Evolutionary conservation across 1,284 basidiomycete species (phyloP).

Genomic region (Testicularia cyperi): DNA sequence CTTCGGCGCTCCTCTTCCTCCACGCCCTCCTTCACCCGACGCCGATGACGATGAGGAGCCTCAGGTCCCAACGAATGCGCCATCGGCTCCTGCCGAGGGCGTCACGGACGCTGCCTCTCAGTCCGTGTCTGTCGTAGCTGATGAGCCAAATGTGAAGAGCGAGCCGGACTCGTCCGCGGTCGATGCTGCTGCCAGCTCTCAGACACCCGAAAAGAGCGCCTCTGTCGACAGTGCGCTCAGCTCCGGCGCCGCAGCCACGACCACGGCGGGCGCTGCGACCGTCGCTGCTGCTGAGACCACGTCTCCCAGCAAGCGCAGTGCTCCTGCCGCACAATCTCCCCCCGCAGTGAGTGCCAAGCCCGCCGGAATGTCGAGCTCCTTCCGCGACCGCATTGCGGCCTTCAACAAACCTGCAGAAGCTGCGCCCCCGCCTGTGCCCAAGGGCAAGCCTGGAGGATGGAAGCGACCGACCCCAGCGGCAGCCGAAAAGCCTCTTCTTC

Average conservation of each 20-base stretch:
- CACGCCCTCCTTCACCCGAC: constrained; percentile 23
- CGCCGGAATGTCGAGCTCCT: constrained; percentile 42
- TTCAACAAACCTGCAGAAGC: constrained; percentile 55
- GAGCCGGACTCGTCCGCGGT: no score
- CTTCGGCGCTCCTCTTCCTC: constrained; percentile 32
- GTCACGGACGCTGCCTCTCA: background rate
- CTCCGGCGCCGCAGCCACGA: no score
- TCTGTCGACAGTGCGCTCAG: no score
- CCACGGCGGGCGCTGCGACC: no score
- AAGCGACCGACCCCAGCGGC: constrained; percentile 44
- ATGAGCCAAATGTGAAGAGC: no score
- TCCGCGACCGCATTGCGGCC: constrained; percentile 56
- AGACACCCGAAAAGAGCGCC: no score
- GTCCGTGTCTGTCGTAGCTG: no score
- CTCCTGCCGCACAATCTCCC: constrained; percentile 17
- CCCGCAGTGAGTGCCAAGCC: constrained; percentile 43
- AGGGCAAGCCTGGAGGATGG: constrained; percentile 54
- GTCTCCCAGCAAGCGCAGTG: constrained; percentile 3
- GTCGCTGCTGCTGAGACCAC: background rate
- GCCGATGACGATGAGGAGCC: constrained; percentile 3
- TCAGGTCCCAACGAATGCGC: background rate
- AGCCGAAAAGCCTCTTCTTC: constrained; percentile 46
- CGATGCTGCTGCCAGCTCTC: no score
- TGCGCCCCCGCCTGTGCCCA: constrained; percentile 49
- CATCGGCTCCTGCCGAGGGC: background rate